These are phyloP conservation scores for Neurospora sp. DNA, from an alignment of 495 filamentous ascomycete genomes.

Conservation along the genomic window DNA sequence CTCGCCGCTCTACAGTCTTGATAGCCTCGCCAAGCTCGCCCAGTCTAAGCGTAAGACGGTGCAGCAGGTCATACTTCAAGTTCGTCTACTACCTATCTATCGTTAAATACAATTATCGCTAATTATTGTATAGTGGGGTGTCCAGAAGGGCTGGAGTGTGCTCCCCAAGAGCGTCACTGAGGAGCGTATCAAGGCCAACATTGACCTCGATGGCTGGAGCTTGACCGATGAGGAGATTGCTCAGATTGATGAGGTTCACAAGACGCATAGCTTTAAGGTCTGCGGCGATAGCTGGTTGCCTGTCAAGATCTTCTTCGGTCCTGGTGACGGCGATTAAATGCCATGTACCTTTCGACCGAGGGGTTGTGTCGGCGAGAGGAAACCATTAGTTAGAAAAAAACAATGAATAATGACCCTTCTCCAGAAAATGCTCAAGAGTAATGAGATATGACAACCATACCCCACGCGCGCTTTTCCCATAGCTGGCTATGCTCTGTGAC, in stretches of 20 bases:
- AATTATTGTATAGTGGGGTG: conserved; percentile 40
- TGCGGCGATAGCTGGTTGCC: conserved; percentile 62
- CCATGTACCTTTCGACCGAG: not conserved
- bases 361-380: not conserved
- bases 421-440: not conserved
- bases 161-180: conserved; percentile 60
- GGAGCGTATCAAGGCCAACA: conserved; percentile 52
- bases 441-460: not conserved
- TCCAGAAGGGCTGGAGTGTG: conserved; percentile 64
- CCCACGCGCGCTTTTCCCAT: not conserved
- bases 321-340: conserved; percentile 53
- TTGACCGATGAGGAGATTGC: conserved; percentile 54
- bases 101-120: too few relatives aligned
- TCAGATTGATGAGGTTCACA: conserved; percentile 49
- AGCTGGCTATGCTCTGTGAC: not conserved
- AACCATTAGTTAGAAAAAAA: not conserved
- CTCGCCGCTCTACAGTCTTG: conserved; percentile 50
- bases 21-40: conserved; percentile 48
- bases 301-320: conserved; percentile 77
- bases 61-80: conserved; percentile 41
- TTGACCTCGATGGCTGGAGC: conserved; percentile 53
- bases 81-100: too few relatives aligned
- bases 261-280: conserved; percentile 57
- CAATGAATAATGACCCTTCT: not conserved
- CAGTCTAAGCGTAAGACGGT: conserved; percentile 56